phyloP scores from a whole-genome alignment of 1,284 basidiomycete species.

The Tilletia indica region DNA sequence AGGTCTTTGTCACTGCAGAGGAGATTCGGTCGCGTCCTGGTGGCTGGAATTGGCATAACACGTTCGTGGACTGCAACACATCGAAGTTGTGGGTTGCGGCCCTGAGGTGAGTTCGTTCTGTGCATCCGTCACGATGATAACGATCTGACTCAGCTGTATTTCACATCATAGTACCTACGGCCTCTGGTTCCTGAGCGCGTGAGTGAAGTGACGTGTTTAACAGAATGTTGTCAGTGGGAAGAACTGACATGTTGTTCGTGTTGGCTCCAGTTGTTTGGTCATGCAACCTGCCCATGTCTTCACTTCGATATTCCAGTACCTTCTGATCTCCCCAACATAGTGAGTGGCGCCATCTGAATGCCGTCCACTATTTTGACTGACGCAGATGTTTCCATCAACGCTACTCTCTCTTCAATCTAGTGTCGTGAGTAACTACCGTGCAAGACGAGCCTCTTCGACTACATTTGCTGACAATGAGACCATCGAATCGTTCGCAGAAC shows the following conservation, averaged over 20 bases:
- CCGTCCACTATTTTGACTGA: not conserved
- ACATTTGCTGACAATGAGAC: not conserved
- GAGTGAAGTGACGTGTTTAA: not conserved
- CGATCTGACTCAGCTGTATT: not conserved
- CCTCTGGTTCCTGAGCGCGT: constrained; percentile 11
- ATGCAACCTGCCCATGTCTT: constrained; percentile 13
- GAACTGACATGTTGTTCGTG: not conserved
- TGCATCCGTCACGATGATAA: not conserved
- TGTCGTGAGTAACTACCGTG: constrained; percentile 3
- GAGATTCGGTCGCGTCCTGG: constrained; percentile 13
- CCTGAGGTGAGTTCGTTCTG: not conserved
- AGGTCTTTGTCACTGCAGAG: not conserved
- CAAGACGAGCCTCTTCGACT: too few relatives aligned
- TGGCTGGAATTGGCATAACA: constrained; percentile 11
- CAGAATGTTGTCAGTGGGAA: too few relatives aligned
- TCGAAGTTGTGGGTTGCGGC: constrained; percentile 7
- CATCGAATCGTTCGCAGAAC: not conserved
- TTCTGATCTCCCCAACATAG: constrained; percentile 12
- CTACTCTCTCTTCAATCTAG: not conserved
- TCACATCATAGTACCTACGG: constrained; percentile 3
- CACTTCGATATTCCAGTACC: constrained; percentile 10
- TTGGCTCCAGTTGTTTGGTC: not conserved
- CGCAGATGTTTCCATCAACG: not conserved
- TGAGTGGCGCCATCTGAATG: not conserved
- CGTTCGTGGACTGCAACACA: constrained; percentile 13